Evolutionary conservation across 257 asterid genomes (phyloP).

Genomic region (Nicotiana undulata): DNA sequence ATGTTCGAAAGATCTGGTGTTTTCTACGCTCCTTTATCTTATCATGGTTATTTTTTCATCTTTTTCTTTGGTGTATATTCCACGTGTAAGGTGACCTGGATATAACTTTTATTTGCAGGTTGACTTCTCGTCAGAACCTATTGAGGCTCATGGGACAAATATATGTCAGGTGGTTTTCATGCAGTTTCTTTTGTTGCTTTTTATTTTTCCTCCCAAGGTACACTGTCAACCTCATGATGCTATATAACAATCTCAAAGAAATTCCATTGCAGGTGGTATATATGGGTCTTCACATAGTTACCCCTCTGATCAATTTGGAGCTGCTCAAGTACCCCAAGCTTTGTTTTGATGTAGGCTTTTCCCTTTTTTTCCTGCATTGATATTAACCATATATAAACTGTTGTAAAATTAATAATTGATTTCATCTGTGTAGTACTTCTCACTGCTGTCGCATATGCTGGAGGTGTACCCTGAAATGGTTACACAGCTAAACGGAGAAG

Average conservation of each 20-base stretch:
- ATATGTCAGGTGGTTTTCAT: constrained; percentile 63
- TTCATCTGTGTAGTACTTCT: constrained; percentile 60
- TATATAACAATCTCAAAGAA: background rate
- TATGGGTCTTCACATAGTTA: constrained; percentile 80
- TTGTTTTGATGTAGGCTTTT: constrained; percentile 60
- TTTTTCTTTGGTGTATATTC: constrained; percentile 1
- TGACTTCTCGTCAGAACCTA: constrained; percentile 80
- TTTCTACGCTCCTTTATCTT: constrained; percentile 4
- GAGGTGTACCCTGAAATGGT: constrained; percentile 91
- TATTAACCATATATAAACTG: background rate
- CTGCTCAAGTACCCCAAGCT: constrained; percentile 91
- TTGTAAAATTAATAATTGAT: constrained; percentile 1
- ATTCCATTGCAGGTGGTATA: constrained; percentile 64
- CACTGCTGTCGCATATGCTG: constrained; percentile 85
- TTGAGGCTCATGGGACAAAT: constrained; percentile 68
- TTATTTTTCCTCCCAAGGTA: background rate
- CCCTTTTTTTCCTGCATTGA: constrained; percentile 7
- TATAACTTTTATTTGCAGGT: constrained; percentile 41
- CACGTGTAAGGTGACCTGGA: constrained; percentile 12
- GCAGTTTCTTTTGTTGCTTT: background rate
- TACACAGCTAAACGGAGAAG: constrained; percentile 54
- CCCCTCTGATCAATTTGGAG: constrained; percentile 77
- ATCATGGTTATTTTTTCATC: background rate
- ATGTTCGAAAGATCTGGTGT: constrained; percentile 92
- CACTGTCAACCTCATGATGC: background rate